Evolutionary conservation across 1,139 yeast genomes (phyloP), one percentile per base, ranked within the genome.

Genomic region (Protomyces lactucae-debilis): DNA sequence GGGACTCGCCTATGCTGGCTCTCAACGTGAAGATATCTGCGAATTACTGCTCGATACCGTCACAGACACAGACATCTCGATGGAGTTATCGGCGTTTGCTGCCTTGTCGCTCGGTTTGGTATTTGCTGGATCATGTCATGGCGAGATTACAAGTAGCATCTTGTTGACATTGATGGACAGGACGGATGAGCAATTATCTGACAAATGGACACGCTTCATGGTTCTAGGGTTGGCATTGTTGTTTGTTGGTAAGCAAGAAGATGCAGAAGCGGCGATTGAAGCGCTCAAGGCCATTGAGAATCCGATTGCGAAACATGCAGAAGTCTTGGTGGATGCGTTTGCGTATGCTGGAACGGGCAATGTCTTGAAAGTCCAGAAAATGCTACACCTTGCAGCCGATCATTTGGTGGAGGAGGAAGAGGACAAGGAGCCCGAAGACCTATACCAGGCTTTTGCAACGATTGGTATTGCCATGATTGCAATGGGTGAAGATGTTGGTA

Each of bases 321-420:
- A 89, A 76, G 95, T 92, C 5, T 81, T 95, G 73, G 93, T 95
- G 39, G 91, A 88, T 69, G 88, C 92, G 64, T 89, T 97, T 78
- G 96, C 98, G 6, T 92, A 88, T 77, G 96, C 97, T 18, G 99
- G 99, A 69, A 90, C 98, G 54, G 99, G 99, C 71, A 95, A 95
- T 74, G 99, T 95, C 52, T 82, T 95, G 70, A 95, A 92, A 77
- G 88, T 95, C 68, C 99, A 95, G 78, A 85, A 90, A 45, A 81
- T 95, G 72, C 82, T 93, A 71, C 96, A 90, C 72, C 89, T 91
- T 82, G 85, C 96, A 72, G 67, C 67, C 37, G 77, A 77, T 55
- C 77, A 77, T 52, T 77, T 77, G 1, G 78, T 77, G 53, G 76
- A 77, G 21, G 81, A 78, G 23, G 80, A 77, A 6, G 80, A 76